Base-by-base conservation (phyloP, 1,284 basidiomycete genomes). In the Sanghuangporus sanghuang region DNA sequence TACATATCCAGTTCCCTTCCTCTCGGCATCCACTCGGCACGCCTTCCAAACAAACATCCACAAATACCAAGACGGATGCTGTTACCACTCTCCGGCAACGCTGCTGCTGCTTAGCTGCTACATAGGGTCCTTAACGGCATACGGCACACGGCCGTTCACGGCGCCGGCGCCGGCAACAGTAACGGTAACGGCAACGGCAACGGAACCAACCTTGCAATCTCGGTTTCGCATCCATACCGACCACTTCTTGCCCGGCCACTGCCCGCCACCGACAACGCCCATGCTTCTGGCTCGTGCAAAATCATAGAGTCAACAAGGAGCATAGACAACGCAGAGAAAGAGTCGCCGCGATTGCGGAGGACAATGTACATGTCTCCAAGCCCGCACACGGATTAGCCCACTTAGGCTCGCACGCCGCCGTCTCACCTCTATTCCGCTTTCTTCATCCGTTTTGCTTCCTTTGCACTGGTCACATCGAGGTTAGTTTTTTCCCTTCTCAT, bases 371-470 rank as follows among this genome's bases (percentile, higher is more conserved):
- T 52, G n/a, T 12, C 11, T 16, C 8, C 23, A 23, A 40, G 39
- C 39, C 8, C 18, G 56, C 39, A 3, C 32, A 38, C 56, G 21
- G 44, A 14, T 44, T 44, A 23, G 39, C 56, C 44, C 21, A 6
- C 38, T 21, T 57, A 42, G 40, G 44, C 7, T 59, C 57, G 42
- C 57, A 59, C 57, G 57, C 42, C 57, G 57, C 44, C 57, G 57
- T 50, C 57, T 59, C 57, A 59, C 14, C 57, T 59, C 27, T 39
- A 39, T 52, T 54, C 53, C 53, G 53, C n/a, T 38, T 39, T 54
- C 35, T 8, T 54, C 50, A 18, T 36, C 57, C 46, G 27, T 58
- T 40, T 44, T n/a, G 14, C 18, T 58, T n/a, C 44, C 18, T 16
- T 46, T 18, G 16, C n/a, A 42, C 14, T 38, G 23, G 48, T 23